Percentiles rank a stretch among this genome's conserved stretches.
Evolutionary conservation across 1,139 yeast genomes (phyloP).

Genomic region (Magnusiomyces clavatus): DNA sequence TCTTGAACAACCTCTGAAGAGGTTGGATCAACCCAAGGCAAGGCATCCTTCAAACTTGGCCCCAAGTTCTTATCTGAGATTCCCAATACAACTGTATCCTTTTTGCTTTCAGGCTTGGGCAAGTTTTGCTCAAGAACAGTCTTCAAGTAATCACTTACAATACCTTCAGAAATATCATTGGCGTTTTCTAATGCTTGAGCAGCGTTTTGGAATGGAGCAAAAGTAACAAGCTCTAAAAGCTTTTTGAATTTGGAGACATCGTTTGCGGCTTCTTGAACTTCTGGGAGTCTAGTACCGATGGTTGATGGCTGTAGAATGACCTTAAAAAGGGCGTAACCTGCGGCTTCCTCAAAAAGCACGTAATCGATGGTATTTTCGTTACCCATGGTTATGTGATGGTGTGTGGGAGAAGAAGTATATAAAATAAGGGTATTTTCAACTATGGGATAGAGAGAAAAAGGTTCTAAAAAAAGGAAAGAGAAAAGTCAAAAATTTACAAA

Average conservation of each 20-base stretch:
- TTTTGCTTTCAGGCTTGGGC: conserved; percentile 73
- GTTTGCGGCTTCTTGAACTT: conserved; percentile 85
- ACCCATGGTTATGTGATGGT: conserved; percentile 10
- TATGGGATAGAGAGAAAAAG: neutral
- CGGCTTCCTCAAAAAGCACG: conserved; percentile 95
- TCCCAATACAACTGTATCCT: conserved; percentile 58
- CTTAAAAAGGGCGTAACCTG: conserved; percentile 96
- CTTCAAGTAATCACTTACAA: conserved; percentile 86
- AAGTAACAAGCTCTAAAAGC: conserved; percentile 85
- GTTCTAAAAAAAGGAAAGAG: neutral
- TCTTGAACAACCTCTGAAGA: conserved; percentile 92
- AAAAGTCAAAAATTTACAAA: neutral
- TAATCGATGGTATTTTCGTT: conserved; percentile 49
- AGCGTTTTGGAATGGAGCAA: conserved; percentile 98
- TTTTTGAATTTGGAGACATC: conserved; percentile 88
- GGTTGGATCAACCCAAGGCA: conserved; percentile 84
- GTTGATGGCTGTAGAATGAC: conserved; percentile 92
- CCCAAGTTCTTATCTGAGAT: conserved; percentile 94
- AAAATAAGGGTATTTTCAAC: neutral
- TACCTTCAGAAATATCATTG: conserved; percentile 94
- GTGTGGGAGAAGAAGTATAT: neutral
- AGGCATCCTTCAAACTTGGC: conserved; percentile 86
- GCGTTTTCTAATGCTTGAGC: conserved; percentile 98
- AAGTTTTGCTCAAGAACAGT: conserved; percentile 82
- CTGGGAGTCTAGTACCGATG: conserved; percentile 82